Evolutionary conservation across 495 filamentous ascomycete species (phyloP).

Genomic region (Platismatia glauca): DNA sequence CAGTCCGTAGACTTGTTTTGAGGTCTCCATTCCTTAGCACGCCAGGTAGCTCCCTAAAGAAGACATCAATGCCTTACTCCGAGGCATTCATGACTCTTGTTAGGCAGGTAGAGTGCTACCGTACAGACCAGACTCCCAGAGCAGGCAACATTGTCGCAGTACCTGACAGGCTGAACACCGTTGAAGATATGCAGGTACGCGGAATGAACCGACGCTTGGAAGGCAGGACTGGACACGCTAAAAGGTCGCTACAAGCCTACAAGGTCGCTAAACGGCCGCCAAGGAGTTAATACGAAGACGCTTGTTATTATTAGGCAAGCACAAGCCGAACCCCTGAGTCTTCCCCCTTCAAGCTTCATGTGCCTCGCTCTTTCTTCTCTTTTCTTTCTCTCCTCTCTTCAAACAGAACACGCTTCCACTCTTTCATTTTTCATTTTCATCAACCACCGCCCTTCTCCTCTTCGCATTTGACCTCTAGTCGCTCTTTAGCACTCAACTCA

Average conservation of each 20-base stretch:
- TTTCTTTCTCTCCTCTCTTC: neutral
- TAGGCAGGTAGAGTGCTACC: no score
- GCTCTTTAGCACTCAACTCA: slow-evolving; percentile 20
- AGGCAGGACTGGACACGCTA: slow-evolving; percentile 1
- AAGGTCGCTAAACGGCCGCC: no score
- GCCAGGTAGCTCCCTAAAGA: no score
- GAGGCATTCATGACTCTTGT: no score
- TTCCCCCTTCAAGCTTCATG: slow-evolving; percentile 19
- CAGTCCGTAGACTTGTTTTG: neutral
- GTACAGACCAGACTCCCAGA: no score
- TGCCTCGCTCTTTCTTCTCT: slow-evolving; percentile 11
- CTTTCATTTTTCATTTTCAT: slow-evolving; percentile 2
- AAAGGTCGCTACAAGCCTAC: neutral
- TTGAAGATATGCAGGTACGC: neutral
- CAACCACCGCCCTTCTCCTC: neutral
- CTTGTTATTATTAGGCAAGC: slow-evolving; percentile 3
- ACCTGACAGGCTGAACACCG: neutral
- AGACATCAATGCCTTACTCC: no score
- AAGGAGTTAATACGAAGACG: neutral
- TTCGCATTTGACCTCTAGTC: slow-evolving; percentile 21
- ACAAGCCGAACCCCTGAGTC: neutral
- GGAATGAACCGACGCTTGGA: neutral
- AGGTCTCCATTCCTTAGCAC: no score
- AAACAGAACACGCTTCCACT: neutral
- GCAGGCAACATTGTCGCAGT: neutral